Evolutionary conservation across 495 filamentous ascomycete genomes (phyloP).

Genomic region (Penicillium psychrofluorescens): DNA sequence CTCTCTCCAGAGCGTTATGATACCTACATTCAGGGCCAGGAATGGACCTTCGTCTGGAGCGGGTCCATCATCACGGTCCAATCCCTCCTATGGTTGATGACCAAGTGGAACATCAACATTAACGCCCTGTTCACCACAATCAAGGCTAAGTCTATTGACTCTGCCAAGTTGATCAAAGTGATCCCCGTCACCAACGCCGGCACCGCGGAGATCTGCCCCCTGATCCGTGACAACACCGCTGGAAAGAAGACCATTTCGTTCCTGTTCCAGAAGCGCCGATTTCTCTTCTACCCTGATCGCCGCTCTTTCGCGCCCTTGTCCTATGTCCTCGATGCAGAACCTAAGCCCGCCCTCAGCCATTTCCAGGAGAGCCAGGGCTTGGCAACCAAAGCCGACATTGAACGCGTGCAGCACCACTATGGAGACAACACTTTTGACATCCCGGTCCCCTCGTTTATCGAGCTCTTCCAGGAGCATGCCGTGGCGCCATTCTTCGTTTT

Average conservation of each 20-base stretch:
- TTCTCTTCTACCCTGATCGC: slow-evolving; percentile 68
- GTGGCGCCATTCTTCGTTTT: slow-evolving; percentile 99
- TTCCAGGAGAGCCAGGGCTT: slow-evolving; percentile 80
- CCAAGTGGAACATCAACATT: slow-evolving; percentile 92
- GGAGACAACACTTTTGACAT: slow-evolving; percentile 97
- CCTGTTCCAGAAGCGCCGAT: slow-evolving; percentile 96
- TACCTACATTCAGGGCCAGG: slow-evolving; percentile 74
- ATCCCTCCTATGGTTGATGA: slow-evolving; percentile 87
- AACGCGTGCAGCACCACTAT: slow-evolving; percentile 81
- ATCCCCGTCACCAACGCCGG: slow-evolving; percentile 87
- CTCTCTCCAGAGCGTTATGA: slow-evolving; percentile 77
- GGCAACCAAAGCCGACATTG: slow-evolving; percentile 59
- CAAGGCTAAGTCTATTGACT: slow-evolving; percentile 59
- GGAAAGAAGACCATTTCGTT: slow-evolving; percentile 76
- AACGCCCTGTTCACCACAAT: slow-evolving; percentile 74
- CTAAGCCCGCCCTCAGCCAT: slow-evolving; percentile 62
- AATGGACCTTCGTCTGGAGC: slow-evolving; percentile 96
- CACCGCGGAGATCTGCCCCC: slow-evolving; percentile 74
- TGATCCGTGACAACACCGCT: slow-evolving; percentile 64
- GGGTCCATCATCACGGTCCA: slow-evolving; percentile 82
- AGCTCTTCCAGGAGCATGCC: slow-evolving; percentile 96
- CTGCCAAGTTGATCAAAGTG: slow-evolving; percentile 88
- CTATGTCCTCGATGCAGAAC: slow-evolving; percentile 80
- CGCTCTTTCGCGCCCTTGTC: slow-evolving; percentile 70
- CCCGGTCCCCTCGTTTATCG: slow-evolving; percentile 87